A percentile compares a stretch with the other conserved stretches of the same genome.
These are phyloP conservation scores for Pyrus hybrid DNA, from an alignment of 331 rosid genomes.

Conservation along the genomic window DNA sequence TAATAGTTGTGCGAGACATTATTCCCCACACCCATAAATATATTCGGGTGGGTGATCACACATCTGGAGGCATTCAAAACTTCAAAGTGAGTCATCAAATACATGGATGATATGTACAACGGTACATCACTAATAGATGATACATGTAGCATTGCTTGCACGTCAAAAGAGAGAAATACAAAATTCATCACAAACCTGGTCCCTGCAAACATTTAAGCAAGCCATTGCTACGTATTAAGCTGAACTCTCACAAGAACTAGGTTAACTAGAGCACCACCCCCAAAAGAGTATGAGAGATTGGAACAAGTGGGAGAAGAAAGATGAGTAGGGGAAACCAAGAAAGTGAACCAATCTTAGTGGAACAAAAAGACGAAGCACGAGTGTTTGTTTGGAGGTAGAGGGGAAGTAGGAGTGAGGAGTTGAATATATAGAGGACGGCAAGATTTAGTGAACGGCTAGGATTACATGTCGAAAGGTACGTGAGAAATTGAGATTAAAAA, in stretches of 20 bases:
- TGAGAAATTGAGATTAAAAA: too few relatives aligned
- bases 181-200: constrained; percentile 19
- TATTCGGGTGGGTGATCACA: not conserved
- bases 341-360: not conserved
- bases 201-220: constrained; percentile 12
- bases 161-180: not conserved
- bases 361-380: not conserved
- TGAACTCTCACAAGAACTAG: not conserved
- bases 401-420: not conserved
- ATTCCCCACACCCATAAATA: not conserved
- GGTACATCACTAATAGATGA: not conserved
- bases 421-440: too few relatives aligned
- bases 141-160: not conserved
- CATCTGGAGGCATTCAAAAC: not conserved
- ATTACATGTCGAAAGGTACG: too few relatives aligned
- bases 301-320: not conserved
- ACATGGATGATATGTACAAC: not conserved
- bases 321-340: not conserved
- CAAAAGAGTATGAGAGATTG: not conserved
- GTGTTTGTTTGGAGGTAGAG: not conserved
- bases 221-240: constrained; percentile 20
- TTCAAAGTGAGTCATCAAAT: not conserved
- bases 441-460: too few relatives aligned
- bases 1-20: not conserved
- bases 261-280: not conserved